These are phyloP conservation scores for Citrullus amarus DNA, from an alignment of 306 rosid genomes.

Conservation along the genomic window DNA sequence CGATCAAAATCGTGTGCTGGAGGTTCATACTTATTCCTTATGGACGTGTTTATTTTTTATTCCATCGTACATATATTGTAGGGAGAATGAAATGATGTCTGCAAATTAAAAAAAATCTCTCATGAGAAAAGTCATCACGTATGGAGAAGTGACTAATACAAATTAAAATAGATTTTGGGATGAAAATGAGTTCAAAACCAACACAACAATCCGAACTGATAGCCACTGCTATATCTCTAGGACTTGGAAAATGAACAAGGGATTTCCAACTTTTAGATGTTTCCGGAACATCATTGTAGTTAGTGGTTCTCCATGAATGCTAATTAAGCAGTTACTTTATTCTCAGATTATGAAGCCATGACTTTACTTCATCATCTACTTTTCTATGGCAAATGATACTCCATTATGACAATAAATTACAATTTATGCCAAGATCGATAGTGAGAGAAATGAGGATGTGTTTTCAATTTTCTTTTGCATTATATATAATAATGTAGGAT, in stretches of 20 bases:
- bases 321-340: neutral
- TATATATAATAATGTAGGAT: neutral
- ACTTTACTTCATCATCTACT: neutral
- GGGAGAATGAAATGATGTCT: neutral
- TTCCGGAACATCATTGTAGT: neutral
- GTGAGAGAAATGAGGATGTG: neutral
- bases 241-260: neutral
- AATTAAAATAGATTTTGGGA: neutral
- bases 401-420: neutral
- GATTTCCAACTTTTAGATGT: neutral
- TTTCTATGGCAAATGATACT: neutral
- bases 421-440: neutral
- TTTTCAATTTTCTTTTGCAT: neutral
- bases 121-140: neutral
- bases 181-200: neutral
- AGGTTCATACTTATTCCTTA: slow-evolving; percentile 36
- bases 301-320: neutral
- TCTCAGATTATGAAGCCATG: neutral
- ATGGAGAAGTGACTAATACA: neutral
- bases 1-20: slow-evolving; percentile 42
- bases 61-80: neutral
- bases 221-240: neutral
- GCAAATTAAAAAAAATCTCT: neutral
- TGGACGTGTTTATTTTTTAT: neutral
- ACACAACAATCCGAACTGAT: neutral